phyloP scores from a whole-genome alignment of 2,329 filamentous ascomycete species.

The Tympanopsis confertula region DNA sequence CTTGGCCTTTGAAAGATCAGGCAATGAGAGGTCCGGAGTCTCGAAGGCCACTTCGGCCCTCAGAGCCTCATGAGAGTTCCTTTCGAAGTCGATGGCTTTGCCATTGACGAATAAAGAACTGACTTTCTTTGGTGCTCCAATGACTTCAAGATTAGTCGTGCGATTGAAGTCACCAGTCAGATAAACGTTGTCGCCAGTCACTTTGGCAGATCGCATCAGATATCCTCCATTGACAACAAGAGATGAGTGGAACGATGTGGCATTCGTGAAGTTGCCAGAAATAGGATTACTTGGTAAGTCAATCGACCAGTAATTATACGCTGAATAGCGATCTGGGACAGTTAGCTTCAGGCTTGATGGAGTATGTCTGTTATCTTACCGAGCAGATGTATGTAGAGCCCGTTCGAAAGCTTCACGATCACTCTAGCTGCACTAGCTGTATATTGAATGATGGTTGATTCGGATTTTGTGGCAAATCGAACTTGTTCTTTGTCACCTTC shows the following conservation, averaged over 20 bases:
- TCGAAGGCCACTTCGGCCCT: slow-evolving; percentile 35
- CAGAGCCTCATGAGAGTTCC: slow-evolving; percentile 31
- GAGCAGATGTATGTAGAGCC: too few species aligned
- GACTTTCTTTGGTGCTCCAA: slow-evolving; percentile 42
- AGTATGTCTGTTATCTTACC: slow-evolving; percentile 19
- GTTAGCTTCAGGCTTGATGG: neutral
- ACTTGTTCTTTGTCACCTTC: too few species aligned
- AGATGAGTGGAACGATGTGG: slow-evolving; percentile 21
- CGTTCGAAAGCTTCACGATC: too few species aligned
- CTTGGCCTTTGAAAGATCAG: slow-evolving; percentile 40
- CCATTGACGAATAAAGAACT: slow-evolving; percentile 32
- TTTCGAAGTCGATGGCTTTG: slow-evolving; percentile 19
- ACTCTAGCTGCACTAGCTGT: too few species aligned
- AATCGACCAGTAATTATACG: slow-evolving; percentile 60
- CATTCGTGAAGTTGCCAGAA: slow-evolving; percentile 11
- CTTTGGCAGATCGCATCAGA: slow-evolving; percentile 45
- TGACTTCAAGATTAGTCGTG: slow-evolving; percentile 56
- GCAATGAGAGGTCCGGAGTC: slow-evolving; percentile 37
- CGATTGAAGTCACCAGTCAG: slow-evolving; percentile 63
- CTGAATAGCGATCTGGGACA: slow-evolving; percentile 44
- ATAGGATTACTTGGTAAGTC: slow-evolving; percentile 30
- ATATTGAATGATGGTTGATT: too few species aligned
- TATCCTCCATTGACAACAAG: slow-evolving; percentile 55
- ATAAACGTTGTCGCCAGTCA: slow-evolving; percentile 42
- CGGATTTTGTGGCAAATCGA: too few species aligned